Evolutionary conservation across 2,329 filamentous ascomycete genomes (phyloP).

Genomic region (Verticillium tricorpus): DNA sequence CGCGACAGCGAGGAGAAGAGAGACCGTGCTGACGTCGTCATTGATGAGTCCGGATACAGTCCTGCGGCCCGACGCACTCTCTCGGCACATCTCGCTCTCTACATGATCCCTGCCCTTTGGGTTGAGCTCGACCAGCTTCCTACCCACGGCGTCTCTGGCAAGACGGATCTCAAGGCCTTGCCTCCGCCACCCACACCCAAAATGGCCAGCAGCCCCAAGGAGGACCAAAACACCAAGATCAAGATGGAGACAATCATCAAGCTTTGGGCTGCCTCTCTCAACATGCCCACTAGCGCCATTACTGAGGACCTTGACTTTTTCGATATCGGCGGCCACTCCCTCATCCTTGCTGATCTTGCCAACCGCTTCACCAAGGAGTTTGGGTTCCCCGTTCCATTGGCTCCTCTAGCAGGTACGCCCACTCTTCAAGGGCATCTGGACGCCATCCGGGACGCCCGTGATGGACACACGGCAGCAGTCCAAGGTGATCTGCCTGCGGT

Average conservation of each 20-base stretch:
- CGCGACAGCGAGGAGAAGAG: slow-evolving; percentile 55
- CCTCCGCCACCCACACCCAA: slow-evolving; percentile 58
- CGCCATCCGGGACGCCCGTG: slow-evolving; percentile 64
- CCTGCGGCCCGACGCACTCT: slow-evolving; percentile 62
- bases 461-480: slow-evolving; percentile 69
- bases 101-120: slow-evolving; percentile 80
- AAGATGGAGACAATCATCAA: slow-evolving; percentile 63
- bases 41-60: slow-evolving; percentile 69
- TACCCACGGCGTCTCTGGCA: slow-evolving; percentile 74
- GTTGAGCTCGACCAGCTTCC: slow-evolving; percentile 67
- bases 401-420: slow-evolving; percentile 64
- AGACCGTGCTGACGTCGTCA: slow-evolving; percentile 57
- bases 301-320: slow-evolving; percentile 75
- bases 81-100: slow-evolving; percentile 65
- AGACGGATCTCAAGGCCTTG: slow-evolving; percentile 68
- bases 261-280: slow-evolving; percentile 67
- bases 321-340: slow-evolving; percentile 73
- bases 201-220: slow-evolving; percentile 33
- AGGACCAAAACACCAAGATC: slow-evolving; percentile 57
- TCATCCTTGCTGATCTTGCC: slow-evolving; percentile 74
- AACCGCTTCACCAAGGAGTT: slow-evolving; percentile 64
- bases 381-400: slow-evolving; percentile 68
- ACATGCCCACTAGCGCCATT: slow-evolving; percentile 57
- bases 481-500: slow-evolving; percentile 71
- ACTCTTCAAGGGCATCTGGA: slow-evolving; percentile 70